A percentile compares a stretch with the other conserved stretches of the same genome.
Conservation (phyloP, 1,284 basidiomycete genomes). For the Schizopora paradoxa region DNA sequence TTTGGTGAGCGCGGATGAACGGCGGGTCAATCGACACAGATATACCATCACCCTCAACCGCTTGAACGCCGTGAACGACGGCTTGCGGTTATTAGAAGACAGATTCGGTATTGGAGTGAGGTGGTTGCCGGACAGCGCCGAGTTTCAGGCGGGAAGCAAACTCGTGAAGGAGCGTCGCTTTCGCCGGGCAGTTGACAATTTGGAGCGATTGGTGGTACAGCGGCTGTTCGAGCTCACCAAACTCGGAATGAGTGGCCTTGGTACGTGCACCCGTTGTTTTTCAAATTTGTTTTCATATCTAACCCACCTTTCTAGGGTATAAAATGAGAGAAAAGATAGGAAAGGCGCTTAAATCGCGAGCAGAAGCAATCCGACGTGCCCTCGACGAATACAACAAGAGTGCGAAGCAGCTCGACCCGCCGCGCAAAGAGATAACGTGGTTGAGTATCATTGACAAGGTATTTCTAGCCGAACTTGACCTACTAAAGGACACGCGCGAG, state of each 20-base stretch:
- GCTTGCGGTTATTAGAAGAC: too few relatives aligned
- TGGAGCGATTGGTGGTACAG: conserved; percentile 27
- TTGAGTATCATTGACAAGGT: conserved; percentile 25
- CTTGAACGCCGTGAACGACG: too few relatives aligned
- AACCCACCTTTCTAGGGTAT: conserved; percentile 24
- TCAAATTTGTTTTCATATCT: conserved; percentile 1
- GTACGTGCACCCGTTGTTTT: conserved; percentile 7
- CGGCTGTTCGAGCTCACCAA: conserved; percentile 29
- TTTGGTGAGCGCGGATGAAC: too few relatives aligned
- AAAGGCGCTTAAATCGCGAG: conserved; percentile 25
- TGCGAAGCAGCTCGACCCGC: conserved; percentile 23
- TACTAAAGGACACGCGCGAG: conserved; percentile 28
- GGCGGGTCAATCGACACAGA: too few relatives aligned
- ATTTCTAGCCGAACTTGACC: conserved; percentile 32
- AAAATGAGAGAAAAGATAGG: conserved; percentile 26
- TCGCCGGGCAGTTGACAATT: conserved; percentile 22
- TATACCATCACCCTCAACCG: too few relatives aligned
- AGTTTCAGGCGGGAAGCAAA: background rate
- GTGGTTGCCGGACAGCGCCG: background rate
- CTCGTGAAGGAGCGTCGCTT: conserved; percentile 18
- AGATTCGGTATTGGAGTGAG: background rate
- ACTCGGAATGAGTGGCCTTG: conserved; percentile 23
- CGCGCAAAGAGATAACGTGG: conserved; percentile 26
- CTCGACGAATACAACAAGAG: conserved; percentile 24
- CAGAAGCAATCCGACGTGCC: conserved; percentile 24